These are phyloP conservation scores for Hypomontagnella submonticulosa DNA, from an alignment of 495 filamentous ascomycete genomes.

Conservation along the genomic window DNA sequence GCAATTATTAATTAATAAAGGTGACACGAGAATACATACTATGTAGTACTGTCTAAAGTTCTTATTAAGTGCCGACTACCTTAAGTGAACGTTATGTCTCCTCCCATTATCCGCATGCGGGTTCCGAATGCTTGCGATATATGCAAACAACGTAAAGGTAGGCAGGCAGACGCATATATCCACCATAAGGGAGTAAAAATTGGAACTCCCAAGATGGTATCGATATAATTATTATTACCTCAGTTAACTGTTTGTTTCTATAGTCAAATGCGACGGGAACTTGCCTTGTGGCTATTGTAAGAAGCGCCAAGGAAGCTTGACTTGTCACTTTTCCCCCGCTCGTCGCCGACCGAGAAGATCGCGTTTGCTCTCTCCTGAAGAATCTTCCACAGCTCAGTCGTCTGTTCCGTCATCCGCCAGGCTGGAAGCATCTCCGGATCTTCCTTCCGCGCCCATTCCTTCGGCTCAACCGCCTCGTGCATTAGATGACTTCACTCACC, in stretches of 20 bases:
- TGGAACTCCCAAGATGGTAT: background rate
- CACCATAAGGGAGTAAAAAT: background rate
- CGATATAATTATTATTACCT: background rate
- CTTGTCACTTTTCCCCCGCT: constrained; percentile 34
- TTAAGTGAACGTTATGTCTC: constrained; percentile 13
- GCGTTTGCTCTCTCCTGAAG: constrained; percentile 25
- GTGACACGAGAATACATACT: no score
- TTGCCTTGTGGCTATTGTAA: constrained; percentile 40
- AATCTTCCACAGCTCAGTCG: constrained; percentile 20
- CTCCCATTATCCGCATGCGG: constrained; percentile 46
- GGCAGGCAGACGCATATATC: background rate
- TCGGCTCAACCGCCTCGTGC: background rate
- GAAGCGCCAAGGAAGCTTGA: constrained; percentile 15
- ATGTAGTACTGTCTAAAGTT: background rate
- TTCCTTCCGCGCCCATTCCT: constrained; percentile 5
- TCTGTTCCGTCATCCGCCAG: constrained; percentile 26
- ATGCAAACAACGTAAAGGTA: constrained; percentile 56
- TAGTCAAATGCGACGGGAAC: constrained; percentile 42
- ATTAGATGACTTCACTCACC: constrained; percentile 21
- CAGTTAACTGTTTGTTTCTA: background rate
- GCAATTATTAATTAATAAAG: no score
- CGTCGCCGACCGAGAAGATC: constrained; percentile 29
- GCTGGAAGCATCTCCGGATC: constrained; percentile 18
- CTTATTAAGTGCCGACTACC: background rate
- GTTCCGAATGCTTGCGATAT: constrained; percentile 58